These are phyloP conservation scores for Paramecium primaurelia DNA, from an alignment of 73 alveolate species.

Conservation along the genomic window DNA sequence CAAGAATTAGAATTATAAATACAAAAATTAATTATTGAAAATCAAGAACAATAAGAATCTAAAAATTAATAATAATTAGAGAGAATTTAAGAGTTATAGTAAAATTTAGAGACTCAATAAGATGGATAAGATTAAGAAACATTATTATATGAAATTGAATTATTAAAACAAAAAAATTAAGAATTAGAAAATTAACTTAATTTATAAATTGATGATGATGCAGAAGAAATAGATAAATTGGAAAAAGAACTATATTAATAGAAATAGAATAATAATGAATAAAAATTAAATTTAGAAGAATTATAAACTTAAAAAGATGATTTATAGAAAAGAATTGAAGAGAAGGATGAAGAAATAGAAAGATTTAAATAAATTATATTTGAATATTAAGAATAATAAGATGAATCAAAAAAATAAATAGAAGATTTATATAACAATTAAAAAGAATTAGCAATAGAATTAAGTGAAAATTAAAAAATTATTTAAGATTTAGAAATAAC, in stretches of 20 bases:
- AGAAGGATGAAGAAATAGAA: background rate
- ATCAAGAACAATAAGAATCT: background rate
- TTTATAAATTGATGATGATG: background rate
- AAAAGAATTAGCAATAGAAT: background rate
- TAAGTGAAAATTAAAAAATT: background rate
- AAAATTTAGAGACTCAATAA: background rate
- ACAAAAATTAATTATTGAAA: background rate
- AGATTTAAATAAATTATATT: background rate
- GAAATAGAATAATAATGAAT: background rate
- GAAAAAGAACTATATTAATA: background rate
- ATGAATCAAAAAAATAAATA: background rate
- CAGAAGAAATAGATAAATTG: background rate
- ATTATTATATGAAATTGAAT: background rate
- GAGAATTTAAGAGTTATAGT: background rate
- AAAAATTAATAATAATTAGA: too few relatives aligned
- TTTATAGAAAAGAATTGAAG: background rate
- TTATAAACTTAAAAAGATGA: background rate
- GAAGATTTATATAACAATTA: background rate
- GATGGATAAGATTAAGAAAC: background rate
- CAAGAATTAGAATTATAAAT: background rate
- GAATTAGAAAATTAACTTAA: background rate
- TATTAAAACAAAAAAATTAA: background rate
- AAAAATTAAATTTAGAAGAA: background rate
- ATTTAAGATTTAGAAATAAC: background rate
- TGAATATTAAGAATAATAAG: background rate